Evolutionary conservation across 345 rosid species (phyloP).

Genomic region (Eucalyptus grandis): DNA sequence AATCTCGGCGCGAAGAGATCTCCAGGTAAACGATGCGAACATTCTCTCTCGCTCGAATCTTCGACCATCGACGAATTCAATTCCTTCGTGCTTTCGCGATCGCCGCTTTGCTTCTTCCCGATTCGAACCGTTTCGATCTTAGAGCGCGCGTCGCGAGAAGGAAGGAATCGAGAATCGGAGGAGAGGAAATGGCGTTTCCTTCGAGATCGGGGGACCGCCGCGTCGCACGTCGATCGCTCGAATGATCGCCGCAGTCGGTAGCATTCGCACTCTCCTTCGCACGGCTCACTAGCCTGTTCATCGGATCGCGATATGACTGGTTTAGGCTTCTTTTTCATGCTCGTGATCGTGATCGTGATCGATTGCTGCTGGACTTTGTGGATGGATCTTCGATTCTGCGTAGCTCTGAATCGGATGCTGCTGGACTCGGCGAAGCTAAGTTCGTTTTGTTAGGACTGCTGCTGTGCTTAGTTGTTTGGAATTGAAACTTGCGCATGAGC

Average conservation of each 20-base stretch:
- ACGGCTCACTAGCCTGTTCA: not conserved
- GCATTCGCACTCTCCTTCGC: not conserved
- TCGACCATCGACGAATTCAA: fast-evolving
- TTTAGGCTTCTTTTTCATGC: not conserved
- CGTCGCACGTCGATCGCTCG: not conserved
- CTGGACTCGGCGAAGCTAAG: not conserved
- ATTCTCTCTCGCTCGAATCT: not conserved
- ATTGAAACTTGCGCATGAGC: not conserved
- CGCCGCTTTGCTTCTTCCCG: not conserved
- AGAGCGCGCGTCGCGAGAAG: not conserved
- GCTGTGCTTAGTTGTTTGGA: not conserved
- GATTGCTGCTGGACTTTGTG: not conserved
- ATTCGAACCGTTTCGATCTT: not conserved
- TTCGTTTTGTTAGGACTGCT: not conserved
- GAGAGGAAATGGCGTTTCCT: not conserved
- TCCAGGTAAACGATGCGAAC: not conserved
- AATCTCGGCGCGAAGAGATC: not conserved
- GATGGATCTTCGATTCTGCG: not conserved
- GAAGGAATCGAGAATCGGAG: not conserved
- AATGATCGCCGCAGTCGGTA: not conserved
- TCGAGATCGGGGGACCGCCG: not conserved
- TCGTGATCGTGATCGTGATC: not conserved
- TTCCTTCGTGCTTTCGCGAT: not conserved
- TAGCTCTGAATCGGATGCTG: not conserved
- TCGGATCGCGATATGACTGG: not conserved